These are phyloP conservation scores for Aspergillus chevalieri DNA, from an alignment of 2,329 filamentous ascomycete genomes.

Conservation along the genomic window DNA sequence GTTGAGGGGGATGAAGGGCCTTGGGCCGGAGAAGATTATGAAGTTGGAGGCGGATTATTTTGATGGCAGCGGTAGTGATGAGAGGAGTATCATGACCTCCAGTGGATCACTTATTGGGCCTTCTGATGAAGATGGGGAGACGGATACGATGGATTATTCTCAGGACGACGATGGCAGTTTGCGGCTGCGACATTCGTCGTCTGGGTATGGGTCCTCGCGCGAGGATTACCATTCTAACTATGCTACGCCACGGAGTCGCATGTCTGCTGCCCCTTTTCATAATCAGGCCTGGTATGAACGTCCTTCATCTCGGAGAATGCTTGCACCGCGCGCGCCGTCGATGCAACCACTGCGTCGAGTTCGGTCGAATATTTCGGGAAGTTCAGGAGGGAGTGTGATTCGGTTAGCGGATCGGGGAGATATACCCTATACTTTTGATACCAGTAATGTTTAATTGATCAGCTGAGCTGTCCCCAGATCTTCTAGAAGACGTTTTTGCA, in stretches of 20 bases:
- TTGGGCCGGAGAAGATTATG: slow-evolving; percentile 46
- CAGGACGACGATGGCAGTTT: not conserved
- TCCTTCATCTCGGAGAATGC: slow-evolving; percentile 2
- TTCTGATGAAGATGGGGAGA: slow-evolving; percentile 36
- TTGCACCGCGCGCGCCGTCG: slow-evolving; percentile 27
- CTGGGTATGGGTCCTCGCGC: slow-evolving; percentile 18
- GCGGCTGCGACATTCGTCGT: not conserved
- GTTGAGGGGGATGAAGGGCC: slow-evolving; percentile 65
- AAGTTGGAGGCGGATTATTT: slow-evolving; percentile 54
- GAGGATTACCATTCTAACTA: slow-evolving; percentile 22
- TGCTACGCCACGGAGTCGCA: slow-evolving; percentile 19
- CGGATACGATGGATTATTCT: slow-evolving; percentile 26
- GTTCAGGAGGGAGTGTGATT: slow-evolving; percentile 36
- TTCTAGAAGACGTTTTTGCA: too few species aligned
- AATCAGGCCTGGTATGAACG: slow-evolving; percentile 2
- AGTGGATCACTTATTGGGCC: slow-evolving; percentile 32
- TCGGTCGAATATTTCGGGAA: slow-evolving; percentile 27
- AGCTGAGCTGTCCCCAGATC: too few species aligned
- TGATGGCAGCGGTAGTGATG: slow-evolving; percentile 24
- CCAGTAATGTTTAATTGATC: slow-evolving; percentile 4
- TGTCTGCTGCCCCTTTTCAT: slow-evolving; percentile 11
- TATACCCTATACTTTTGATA: slow-evolving; percentile 30
- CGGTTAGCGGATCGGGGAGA: slow-evolving; percentile 24
- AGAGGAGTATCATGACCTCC: slow-evolving; percentile 16
- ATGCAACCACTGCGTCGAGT: slow-evolving; percentile 28